phyloP scores from a whole-genome alignment of 2,329 filamentous ascomycete species.

The Zymoseptoria ardabiliae region DNA sequence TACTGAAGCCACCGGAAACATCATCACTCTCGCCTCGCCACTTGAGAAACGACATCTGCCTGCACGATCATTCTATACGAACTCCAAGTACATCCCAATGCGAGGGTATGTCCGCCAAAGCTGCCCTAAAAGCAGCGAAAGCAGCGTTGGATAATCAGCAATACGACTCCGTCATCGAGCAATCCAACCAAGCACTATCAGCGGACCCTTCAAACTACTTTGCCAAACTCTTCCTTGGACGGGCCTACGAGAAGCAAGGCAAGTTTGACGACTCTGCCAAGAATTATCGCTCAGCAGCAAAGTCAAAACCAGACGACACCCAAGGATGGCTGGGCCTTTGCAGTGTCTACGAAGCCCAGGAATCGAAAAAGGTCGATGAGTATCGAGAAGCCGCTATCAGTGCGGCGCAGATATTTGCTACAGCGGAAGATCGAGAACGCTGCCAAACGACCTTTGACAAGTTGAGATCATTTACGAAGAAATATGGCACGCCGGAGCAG shows the following conservation, averaged over 20 bases:
- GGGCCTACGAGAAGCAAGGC: constrained; percentile 71
- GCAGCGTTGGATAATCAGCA: constrained; percentile 70
- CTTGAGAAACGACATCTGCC: not conserved
- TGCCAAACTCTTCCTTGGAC: constrained; percentile 80
- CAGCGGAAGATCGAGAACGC: constrained; percentile 52
- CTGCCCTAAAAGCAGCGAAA: constrained; percentile 70
- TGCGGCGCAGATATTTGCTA: constrained; percentile 66
- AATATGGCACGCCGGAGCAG: constrained; percentile 63
- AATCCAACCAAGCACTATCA: constrained; percentile 62
- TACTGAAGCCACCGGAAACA: not conserved
- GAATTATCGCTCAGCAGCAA: constrained; percentile 65
- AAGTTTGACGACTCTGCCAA: constrained; percentile 65
- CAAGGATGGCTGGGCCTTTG: constrained; percentile 88
- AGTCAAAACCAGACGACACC: constrained; percentile 65
- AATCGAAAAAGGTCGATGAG: constrained; percentile 57
- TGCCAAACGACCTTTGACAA: constrained; percentile 66
- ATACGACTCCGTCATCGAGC: constrained; percentile 65
- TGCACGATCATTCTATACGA: too few relatives aligned
- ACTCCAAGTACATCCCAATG: too few relatives aligned
- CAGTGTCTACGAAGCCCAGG: constrained; percentile 75
- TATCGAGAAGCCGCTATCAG: constrained; percentile 68
- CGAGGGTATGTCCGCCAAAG: constrained; percentile 34
- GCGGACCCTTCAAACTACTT: constrained; percentile 75
- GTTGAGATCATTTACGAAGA: constrained; percentile 65
- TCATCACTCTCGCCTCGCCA: not conserved